phyloP scores from a whole-genome alignment of 352 stramenopile species.

The Phytophthora fragariaefolia region DNA sequence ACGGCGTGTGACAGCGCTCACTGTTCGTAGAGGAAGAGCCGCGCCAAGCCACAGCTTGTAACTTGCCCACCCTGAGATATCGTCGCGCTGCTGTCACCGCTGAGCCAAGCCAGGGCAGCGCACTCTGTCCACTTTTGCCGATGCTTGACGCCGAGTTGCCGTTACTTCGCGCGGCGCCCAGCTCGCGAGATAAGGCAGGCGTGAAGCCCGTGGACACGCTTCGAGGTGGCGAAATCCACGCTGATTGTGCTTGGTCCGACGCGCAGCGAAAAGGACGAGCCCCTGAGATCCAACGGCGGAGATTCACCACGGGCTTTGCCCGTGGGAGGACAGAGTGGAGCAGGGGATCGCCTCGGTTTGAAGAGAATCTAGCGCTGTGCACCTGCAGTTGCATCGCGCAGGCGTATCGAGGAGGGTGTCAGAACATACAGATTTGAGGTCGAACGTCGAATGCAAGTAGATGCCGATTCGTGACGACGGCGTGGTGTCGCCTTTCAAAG shows the following conservation, averaged over 20 bases:
- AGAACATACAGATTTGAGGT: too few relatives aligned
- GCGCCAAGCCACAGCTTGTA: neutral
- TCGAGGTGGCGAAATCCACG: slow-evolving; percentile 17
- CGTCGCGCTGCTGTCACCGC: slow-evolving; percentile 5
- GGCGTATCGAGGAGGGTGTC: too few relatives aligned
- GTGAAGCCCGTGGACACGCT: slow-evolving; percentile 14
- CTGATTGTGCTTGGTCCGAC: slow-evolving; percentile 18
- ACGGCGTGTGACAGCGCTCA: slow-evolving; percentile 36
- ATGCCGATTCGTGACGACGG: neutral
- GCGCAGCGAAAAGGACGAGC: slow-evolving; percentile 28
- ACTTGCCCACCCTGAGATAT: slow-evolving; percentile 28
- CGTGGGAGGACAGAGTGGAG: neutral
- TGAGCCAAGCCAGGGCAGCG: slow-evolving; percentile 18
- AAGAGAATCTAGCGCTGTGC: slow-evolving; percentile 18
- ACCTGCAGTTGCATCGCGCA: slow-evolving; percentile 4
- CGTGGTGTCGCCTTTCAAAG: too few relatives aligned
- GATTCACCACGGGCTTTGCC: slow-evolving; percentile 19
- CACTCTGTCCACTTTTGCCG: slow-evolving; percentile 35
- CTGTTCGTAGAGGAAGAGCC: slow-evolving; percentile 40
- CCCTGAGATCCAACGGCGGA: slow-evolving; percentile 26
- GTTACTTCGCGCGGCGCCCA: slow-evolving; percentile 17
- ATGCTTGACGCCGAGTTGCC: slow-evolving; percentile 20
- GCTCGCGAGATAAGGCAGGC: slow-evolving; percentile 1
- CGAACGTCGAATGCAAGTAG: neutral
- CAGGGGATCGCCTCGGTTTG: slow-evolving; percentile 1